These are phyloP conservation scores for Ceratocystis smalleyi DNA, from an alignment of 2,329 filamentous ascomycete genomes.

Conservation along the genomic window DNA sequence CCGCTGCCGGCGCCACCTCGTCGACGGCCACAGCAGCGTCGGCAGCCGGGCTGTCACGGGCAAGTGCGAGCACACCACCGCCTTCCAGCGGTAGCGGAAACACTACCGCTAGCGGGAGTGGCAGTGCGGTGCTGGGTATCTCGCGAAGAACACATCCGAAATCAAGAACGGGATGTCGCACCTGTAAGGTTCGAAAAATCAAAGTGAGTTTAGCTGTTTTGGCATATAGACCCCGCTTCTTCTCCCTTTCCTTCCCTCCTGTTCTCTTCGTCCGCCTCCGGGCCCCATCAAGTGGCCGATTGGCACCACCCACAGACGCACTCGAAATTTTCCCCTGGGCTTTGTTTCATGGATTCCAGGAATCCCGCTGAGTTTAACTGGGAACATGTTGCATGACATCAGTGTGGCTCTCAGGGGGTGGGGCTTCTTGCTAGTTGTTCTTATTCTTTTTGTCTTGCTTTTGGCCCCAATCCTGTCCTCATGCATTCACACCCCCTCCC, in stretches of 20 bases:
- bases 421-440: background rate
- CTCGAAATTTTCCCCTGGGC: background rate
- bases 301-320: background rate
- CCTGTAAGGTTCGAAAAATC: slow-evolving; percentile 19
- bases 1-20: background rate
- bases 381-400: background rate
- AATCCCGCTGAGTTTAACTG: no score
- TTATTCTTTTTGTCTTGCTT: background rate
- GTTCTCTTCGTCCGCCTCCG: background rate
- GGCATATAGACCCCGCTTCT: background rate
- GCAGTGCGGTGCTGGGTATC: background rate
- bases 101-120: background rate
- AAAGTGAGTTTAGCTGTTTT: slow-evolving; percentile 16
- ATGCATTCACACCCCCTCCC: background rate
- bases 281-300: background rate
- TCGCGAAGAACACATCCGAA: slow-evolving; percentile 15
- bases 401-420: background rate
- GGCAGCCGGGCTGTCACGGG: no score
- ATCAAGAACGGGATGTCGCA: slow-evolving; percentile 17
- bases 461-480: background rate
- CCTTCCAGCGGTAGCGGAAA: background rate
- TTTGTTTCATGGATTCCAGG: background rate
- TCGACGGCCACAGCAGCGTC: background rate
- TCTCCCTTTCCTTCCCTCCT: background rate
- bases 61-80: no score